Evolutionary conservation across 306 rosid species (phyloP), one percentile per base, ranked within the genome.

Genomic region (Notholithocarpus densiflorus): DNA sequence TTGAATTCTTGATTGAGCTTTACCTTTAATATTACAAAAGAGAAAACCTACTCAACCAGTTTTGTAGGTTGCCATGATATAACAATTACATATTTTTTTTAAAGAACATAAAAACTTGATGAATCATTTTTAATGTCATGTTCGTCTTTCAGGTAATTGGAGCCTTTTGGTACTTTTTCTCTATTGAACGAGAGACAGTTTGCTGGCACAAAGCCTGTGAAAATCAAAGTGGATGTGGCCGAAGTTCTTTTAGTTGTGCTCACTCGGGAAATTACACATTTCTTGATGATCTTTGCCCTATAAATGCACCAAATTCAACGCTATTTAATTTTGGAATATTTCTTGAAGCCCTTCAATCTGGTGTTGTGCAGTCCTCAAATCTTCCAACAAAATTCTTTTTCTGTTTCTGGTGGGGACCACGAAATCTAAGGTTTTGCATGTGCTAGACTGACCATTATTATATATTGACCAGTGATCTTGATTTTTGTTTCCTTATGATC

Each of bases 121-220:
- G 51, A 43, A 43, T 43, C 3, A 10, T 7, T 43, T 43, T 43
- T 7, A 10, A 43, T 43, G 51, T 1, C 40, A 77, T 54, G 62
- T 3, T 84, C 59, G 64, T 73, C 69, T 72, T 83, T 24, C 59
- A 94, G 97, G 90, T 94, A 82, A 77, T 94, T 52, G 98, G 97
- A 75, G 97, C 91, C 68, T 89, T 90, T 83, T 93, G 97, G 96
- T 93, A 93, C 87, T 81, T 93, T 86, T 75, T 88, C 75, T 89
- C 97, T 29, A 80, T 94, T 43, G 93, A 94, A 83, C 90, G 97
- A 83, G 94, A 92, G 89, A 87, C 91, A 72, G 86, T 87, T 7
- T 92, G 98, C 83, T 94, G 97, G 98, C 91, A 83, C 77, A 23
- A 19, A 3, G 92, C 93, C 14, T 90, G 98, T 77, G 70, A 3